Base-by-base conservation (phyloP, 1,139 yeast species). In the Protomyces gravidus region DNA sequence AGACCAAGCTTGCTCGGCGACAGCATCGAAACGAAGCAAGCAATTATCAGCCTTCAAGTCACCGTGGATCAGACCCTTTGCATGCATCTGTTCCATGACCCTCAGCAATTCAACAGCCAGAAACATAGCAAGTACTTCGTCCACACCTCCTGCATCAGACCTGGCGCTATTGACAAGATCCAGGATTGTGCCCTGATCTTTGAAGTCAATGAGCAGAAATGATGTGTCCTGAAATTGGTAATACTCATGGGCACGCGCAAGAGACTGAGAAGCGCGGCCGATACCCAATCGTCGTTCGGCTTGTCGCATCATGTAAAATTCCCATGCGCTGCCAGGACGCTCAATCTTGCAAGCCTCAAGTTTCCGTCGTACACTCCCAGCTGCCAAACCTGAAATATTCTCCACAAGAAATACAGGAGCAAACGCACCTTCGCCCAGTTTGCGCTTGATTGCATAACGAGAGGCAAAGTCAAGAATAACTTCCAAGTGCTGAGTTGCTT, bases 41-140 rank as follows among this genome's bases (percentile, higher is more conserved):
- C 94, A 86, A 68, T 89, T 89, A 64, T 88, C 96, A 0, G 96
- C 86, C 68, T 86, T 87, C 61, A 89, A 72, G 69, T 89, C 95
- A 0, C 96, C 95, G 72, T 90, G 97, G 15, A 90, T 75, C 0
- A 89, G 81, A 0, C 85, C 84, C 11, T 79, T 73, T 0, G 72
- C 70, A 68, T 90, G 97, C 28, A 90, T 71, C 0, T 75, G 70
- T 65, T 85, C 89, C 1, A 88, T 72, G 0, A 81, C 75, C 58
- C 81, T 78, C 53, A 88, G 69, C 25, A 88, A 70, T 67, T 87
- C 88, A 7, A 81, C 72, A 0, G 94, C 76, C 47, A 89, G 73
- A 67, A 81, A 85, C 59, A 86, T 77, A 5, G 81, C 81, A 2
- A 89, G 69, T 0, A 76, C 71, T 69, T 90, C 96, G 61, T 85